Evolutionary conservation across 2,329 filamentous ascomycete genomes (phyloP).

Genomic region (Monosporascus ibericus): DNA sequence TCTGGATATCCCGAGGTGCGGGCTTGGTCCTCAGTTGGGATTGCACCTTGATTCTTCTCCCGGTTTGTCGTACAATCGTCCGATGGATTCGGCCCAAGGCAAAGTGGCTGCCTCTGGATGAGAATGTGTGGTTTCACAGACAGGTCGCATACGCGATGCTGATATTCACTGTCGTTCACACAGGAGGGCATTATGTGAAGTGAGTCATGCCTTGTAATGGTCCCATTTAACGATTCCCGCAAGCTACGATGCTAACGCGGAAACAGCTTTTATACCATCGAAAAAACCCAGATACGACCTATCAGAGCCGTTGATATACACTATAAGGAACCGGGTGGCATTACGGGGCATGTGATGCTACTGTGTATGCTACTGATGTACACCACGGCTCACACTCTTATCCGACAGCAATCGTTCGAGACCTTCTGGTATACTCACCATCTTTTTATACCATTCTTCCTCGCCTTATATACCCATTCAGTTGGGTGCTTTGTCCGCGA

Average conservation of each 20-base stretch:
- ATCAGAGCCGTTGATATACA: conserved; percentile 83
- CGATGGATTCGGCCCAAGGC: conserved; percentile 81
- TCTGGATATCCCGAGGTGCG: conserved; percentile 94
- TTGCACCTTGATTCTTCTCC: conserved; percentile 79
- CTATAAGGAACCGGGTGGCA: conserved; percentile 80
- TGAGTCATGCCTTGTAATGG: no score
- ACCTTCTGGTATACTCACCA: conserved; percentile 99
- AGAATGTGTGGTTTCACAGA: conserved; percentile 94
- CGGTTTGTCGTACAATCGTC: conserved; percentile 89
- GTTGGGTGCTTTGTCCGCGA: conserved; percentile 95
- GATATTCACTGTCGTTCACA: conserved; percentile 74
- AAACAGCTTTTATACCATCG: conserved; percentile 85
- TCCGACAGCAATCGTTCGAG: conserved; percentile 94
- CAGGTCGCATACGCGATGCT: conserved; percentile 91
- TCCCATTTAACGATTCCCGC: no score
- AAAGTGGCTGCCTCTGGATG: conserved; percentile 82
- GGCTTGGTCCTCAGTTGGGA: conserved; percentile 82
- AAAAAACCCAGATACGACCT: conserved; percentile 74
- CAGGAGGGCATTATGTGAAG: conserved; percentile 87
- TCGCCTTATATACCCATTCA: conserved; percentile 92
- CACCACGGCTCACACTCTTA: conserved; percentile 87
- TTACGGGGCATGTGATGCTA: conserved; percentile 95
- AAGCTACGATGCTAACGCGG: conserved; percentile 12
- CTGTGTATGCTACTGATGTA: conserved; percentile 98
- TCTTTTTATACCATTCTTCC: conserved; percentile 91